Percentiles rank a stretch among this genome's conserved stretches.
phyloP scores from a whole-genome alignment of 2,329 filamentous ascomycete species.

The Alternaria sp. region DNA sequence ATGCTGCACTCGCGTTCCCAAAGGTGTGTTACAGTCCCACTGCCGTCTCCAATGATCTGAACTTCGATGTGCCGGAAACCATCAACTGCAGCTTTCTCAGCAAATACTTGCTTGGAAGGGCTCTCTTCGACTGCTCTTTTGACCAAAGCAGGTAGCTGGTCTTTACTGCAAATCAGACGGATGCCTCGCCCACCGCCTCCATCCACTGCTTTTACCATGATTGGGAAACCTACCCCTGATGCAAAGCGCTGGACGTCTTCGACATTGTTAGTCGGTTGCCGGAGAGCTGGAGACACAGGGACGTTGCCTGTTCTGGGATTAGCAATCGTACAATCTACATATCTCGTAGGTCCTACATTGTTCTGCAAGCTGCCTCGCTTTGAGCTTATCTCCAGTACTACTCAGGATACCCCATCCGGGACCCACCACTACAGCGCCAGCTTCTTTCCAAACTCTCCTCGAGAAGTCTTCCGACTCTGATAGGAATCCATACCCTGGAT shows the following conservation, averaged over 20 bases:
- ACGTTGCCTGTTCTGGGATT: constrained; percentile 50
- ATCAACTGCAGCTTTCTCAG: constrained; percentile 68
- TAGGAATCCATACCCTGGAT: constrained; percentile 71
- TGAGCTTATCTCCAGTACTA: constrained; percentile 65
- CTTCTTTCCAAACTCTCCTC: constrained; percentile 59
- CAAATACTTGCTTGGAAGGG: constrained; percentile 65
- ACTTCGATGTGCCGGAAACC: constrained; percentile 69
- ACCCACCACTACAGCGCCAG: constrained; percentile 60
- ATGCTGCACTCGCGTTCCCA: constrained; percentile 70
- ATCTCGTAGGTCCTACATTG: constrained; percentile 48
- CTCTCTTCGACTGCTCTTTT: constrained; percentile 65
- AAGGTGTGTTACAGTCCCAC: constrained; percentile 61
- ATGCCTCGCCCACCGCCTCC: constrained; percentile 70
- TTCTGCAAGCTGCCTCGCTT: constrained; percentile 61
- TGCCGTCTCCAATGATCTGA: constrained; percentile 66
- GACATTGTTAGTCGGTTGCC: constrained; percentile 53
- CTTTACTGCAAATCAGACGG: constrained; percentile 58
- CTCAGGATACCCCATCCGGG: constrained; percentile 65
- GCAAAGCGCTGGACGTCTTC: constrained; percentile 66
- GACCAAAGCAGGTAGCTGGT: constrained; percentile 57
- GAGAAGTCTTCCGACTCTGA: constrained; percentile 64
- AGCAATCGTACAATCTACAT: background rate
- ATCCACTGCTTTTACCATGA: constrained; percentile 72
- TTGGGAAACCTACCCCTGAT: constrained; percentile 59
- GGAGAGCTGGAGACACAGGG: constrained; percentile 61